Base-by-base conservation (phyloP, 495 filamentous ascomycete species). In the Penicillium robsamsonii region DNA sequence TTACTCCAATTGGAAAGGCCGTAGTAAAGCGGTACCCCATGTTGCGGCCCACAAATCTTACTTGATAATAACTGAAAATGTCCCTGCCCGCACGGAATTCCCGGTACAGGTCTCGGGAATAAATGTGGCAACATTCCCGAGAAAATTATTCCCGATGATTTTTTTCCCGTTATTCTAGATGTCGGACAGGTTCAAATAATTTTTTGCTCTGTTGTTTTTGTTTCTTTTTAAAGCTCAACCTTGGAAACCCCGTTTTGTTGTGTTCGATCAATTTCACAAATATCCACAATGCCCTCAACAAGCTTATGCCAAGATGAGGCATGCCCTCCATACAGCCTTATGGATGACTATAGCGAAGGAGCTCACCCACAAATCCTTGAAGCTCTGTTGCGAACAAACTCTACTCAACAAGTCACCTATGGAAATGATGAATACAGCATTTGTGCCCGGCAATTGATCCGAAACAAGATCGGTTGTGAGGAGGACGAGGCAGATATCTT, bases 331-430 rank as follows among this genome's bases (percentile, higher is more conserved):
- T 77, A 75, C 60, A 75, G 73, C 63, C 73, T 77, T 46, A 66
- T 70, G 49, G 75, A 78, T 56, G 75, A 78, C 55, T 78, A 78
- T 60, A 76, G 73, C 62, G 75, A 78, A 50, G 75, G 73, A 38
- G 75, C 75, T 10, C 74, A 76, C 44, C 75, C 75, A 18, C 71
- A 69, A 50, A 68, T 78, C 25, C 64, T 78, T 11, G 66, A 74
- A 49, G 72, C 73, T 46, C 72, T 78, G 1, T 53, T 75, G 1
- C 68, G 64, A 7, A 71, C 68, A 50, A 76, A 76, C 38, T 59
- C 58, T 46, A 68, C 61, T 13, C 73, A 78, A 43, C 72, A 78
- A 65, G 61, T 67, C 38, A 64, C 72, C 37, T 78, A 76, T 42
- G 73, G 72, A n/a, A 61, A 60, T 4, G 75, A 78, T 45, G 64